A percentile compares a stretch with the other conserved stretches of the same genome.
phyloP scores from a whole-genome alignment of 768 basidiomycete genomes.

The Suillus subluteus region DNA sequence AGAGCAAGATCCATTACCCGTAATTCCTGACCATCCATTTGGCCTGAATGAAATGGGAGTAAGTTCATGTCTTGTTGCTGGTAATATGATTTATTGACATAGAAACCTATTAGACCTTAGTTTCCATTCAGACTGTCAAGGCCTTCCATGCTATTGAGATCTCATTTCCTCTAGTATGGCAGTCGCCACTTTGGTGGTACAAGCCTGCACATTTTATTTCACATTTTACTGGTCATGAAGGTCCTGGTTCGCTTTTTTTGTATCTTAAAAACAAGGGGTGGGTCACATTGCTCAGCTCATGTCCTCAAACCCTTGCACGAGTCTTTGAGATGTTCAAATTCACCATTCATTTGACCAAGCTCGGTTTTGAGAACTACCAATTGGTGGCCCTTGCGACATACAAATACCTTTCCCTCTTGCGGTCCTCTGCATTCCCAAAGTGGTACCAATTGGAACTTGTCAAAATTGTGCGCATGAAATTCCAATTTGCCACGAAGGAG shows the following conservation, averaged over 20 bases:
- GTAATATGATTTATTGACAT: slow-evolving; percentile 15
- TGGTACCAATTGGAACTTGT: slow-evolving; percentile 80
- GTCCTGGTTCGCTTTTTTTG: slow-evolving; percentile 87
- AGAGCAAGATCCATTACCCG: slow-evolving; percentile 59
- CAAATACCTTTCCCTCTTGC: slow-evolving; percentile 78
- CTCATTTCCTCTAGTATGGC: slow-evolving; percentile 75
- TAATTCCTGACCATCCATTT: slow-evolving; percentile 74
- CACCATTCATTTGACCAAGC: slow-evolving; percentile 77
- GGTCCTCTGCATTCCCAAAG: slow-evolving; percentile 59
- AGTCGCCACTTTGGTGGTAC: slow-evolving; percentile 73
- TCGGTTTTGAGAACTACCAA: slow-evolving; percentile 85
- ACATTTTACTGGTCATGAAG: slow-evolving; percentile 91
- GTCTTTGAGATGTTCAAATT: slow-evolving; percentile 91
- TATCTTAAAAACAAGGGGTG: slow-evolving; percentile 90
- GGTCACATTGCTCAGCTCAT: slow-evolving; percentile 75
- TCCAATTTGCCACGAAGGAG: slow-evolving; percentile 86
- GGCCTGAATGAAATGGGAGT: slow-evolving; percentile 74
- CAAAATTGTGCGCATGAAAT: slow-evolving; percentile 70
- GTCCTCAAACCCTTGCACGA: slow-evolving; percentile 69
- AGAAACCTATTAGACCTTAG: slow-evolving; percentile 58
- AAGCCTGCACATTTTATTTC: slow-evolving; percentile 79
- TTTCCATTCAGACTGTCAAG: slow-evolving; percentile 89
- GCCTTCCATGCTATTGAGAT: slow-evolving; percentile 83
- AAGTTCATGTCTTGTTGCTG: slow-evolving; percentile 34
- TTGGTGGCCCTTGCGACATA: slow-evolving; percentile 69